Base-by-base conservation (phyloP, 2,329 filamentous ascomycete genomes). In the Dactylellina sp. region DNA sequence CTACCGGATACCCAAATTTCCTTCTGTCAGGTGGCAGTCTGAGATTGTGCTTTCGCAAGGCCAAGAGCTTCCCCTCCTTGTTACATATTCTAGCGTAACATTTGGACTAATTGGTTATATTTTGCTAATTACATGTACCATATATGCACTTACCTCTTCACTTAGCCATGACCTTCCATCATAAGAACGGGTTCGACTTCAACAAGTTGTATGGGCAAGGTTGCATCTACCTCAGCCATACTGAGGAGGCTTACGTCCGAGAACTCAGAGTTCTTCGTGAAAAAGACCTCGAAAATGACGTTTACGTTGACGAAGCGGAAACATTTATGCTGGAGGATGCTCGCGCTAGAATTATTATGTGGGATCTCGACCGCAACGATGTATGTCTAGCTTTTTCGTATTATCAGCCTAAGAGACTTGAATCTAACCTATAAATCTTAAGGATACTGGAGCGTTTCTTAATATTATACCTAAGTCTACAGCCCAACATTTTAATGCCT, bases 401-500 rank as follows among this genome's bases (percentile, higher is more conserved):
- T 4, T 11, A 1, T 28, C 20, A 32, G 6, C 25, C 6, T 16
- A 22, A 24, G 1, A 37, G 16, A n/a, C 16, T 42, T 42, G 18
- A 1, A 52, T 42, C 28, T 37, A 42, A 65, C 39, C 4, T 20
- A 11, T 20, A 2, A 40, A 32, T 28, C 11, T 35, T 22, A 55
- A 74, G 60, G 25, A 66, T 24, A 18, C 20, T 6, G 16, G 12
- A 14, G 55, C 37, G 3, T 74, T 66, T 18, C 20, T 66, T 20
- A 74, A 74, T 37, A 53, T 74, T 3, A 46, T 24, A 4, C 63
- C 63, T 2, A 2, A 50, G 12, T 77, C 81, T 2, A 75, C 74
- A 16, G 77, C 79, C 7, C 18, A 11, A 24, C 79, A 81, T 53
- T 78, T 89, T 24, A 87, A 84, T 71, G 83, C 84, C 0, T 90